These are phyloP conservation scores for Mytilinidion resinicola DNA, from an alignment of 495 filamentous ascomycete species.

Conservation along the genomic window DNA sequence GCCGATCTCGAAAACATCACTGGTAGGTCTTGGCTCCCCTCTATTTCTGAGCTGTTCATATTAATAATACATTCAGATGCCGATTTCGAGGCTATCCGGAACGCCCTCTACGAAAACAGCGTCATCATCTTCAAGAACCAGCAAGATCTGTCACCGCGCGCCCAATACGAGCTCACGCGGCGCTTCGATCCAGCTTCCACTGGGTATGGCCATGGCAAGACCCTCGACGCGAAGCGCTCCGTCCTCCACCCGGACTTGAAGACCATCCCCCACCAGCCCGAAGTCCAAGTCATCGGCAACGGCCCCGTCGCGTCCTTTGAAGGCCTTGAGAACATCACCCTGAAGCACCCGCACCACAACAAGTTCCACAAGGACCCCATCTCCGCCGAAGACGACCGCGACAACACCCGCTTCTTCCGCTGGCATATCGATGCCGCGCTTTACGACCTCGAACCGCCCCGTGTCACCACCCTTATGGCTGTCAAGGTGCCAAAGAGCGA, in stretches of 20 bases:
- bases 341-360: slow-evolving; percentile 68
- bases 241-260: slow-evolving; percentile 73
- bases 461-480: slow-evolving; percentile 63
- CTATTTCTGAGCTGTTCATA: background rate
- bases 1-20: slow-evolving; percentile 14
- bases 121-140: slow-evolving; percentile 67
- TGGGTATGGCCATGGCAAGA: slow-evolving; percentile 67
- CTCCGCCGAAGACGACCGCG: slow-evolving; percentile 55
- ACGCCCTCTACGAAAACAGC: slow-evolving; percentile 55
- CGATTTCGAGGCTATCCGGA: slow-evolving; percentile 52
- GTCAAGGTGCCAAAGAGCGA: slow-evolving; percentile 60
- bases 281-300: slow-evolving; percentile 74
- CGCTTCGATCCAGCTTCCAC: slow-evolving; percentile 60
- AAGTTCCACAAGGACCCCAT: slow-evolving; percentile 64
- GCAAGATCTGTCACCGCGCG: slow-evolving; percentile 51
- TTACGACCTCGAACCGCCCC: slow-evolving; percentile 63
- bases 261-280: slow-evolving; percentile 69
- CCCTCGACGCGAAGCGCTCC: slow-evolving; percentile 57
- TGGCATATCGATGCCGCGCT: slow-evolving; percentile 77
- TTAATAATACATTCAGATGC: slow-evolving; percentile 39
- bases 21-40: background rate
- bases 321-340: slow-evolving; percentile 56
- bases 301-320: slow-evolving; percentile 59
- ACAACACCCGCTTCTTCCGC: slow-evolving; percentile 65
- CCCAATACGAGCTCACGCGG: slow-evolving; percentile 63